Evolutionary conservation across 495 filamentous ascomycete genomes (phyloP).

Genomic region (Schizothecium vesticola): DNA sequence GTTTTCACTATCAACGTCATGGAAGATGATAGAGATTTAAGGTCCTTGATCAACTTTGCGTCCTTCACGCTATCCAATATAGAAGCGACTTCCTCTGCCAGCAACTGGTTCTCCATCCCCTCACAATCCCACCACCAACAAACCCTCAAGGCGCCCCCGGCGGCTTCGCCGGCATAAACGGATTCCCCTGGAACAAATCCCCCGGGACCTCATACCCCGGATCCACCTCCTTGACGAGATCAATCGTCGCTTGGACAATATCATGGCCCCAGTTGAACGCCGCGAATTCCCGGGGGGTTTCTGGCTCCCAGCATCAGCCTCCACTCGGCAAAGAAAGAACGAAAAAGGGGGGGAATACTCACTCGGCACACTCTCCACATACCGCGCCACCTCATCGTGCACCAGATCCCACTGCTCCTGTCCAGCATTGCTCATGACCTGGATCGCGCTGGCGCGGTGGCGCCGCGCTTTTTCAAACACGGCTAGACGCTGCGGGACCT

Average conservation of each 20-base stretch:
- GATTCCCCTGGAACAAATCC: constrained; percentile 9
- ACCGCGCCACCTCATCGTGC: constrained; percentile 18
- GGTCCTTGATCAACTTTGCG: not conserved
- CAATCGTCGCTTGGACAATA: constrained; percentile 12
- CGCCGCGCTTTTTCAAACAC: constrained; percentile 50
- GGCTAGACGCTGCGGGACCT: constrained; percentile 37
- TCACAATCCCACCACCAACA: not conserved
- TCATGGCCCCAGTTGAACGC: constrained; percentile 27
- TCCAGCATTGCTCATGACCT: constrained; percentile 39
- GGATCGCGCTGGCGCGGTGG: constrained; percentile 48
- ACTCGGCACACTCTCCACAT: constrained; percentile 22
- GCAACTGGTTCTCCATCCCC: no score
- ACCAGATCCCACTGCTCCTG: constrained; percentile 22
- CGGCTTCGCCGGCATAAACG: constrained; percentile 1
- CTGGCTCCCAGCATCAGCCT: not conserved
- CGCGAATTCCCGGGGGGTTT: constrained; percentile 20
- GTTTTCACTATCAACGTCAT: not conserved
- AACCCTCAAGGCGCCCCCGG: not conserved
- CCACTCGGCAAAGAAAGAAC: not conserved
- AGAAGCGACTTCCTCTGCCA: no score
- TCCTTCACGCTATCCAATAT: not conserved
- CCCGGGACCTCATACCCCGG: constrained; percentile 18
- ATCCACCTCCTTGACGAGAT: constrained; percentile 11
- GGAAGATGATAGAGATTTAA: not conserved
- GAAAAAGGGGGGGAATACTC: not conserved